Evolutionary conservation across 2,329 filamentous ascomycete genomes (phyloP).

Genomic region (Colletotrichum destructivum): DNA sequence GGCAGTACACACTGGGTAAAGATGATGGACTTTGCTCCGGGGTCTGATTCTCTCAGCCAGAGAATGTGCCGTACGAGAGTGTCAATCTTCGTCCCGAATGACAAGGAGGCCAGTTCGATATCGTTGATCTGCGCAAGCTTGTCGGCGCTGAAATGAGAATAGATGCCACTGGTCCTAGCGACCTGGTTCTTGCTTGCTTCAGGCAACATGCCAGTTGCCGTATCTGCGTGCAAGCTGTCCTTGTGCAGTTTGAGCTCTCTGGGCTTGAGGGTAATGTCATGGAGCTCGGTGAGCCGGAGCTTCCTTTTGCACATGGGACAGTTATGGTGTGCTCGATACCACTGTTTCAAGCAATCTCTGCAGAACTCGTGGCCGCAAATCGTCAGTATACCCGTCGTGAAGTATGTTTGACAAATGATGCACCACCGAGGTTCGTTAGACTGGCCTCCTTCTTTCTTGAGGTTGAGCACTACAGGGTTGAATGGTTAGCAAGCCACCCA

Average conservation of each 20-base stretch:
- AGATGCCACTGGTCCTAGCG: conserved; percentile 71
- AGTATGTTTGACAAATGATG: conserved; percentile 85
- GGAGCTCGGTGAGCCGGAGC: conserved; percentile 78
- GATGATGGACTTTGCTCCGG: conserved; percentile 91
- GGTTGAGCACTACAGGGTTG: conserved; percentile 61
- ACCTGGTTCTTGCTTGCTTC: conserved; percentile 10
- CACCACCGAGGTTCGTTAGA: conserved; percentile 79
- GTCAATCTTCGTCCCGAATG: conserved; percentile 93
- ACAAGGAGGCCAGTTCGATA: conserved; percentile 80
- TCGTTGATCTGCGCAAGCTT: conserved; percentile 86
- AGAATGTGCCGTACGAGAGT: conserved; percentile 85
- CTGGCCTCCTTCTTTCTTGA: conserved; percentile 72
- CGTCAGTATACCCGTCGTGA: conserved; percentile 85
- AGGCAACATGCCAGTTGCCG: conserved; percentile 34
- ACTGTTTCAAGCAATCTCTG: conserved; percentile 85
- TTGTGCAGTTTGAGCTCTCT: conserved; percentile 77
- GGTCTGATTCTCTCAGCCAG: conserved; percentile 87
- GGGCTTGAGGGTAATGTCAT: conserved; percentile 88
- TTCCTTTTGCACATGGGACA: conserved; percentile 88
- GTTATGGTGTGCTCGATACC: conserved; percentile 81
- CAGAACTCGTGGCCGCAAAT: conserved; percentile 95
- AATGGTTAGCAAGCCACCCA: background rate
- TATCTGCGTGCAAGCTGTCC: conserved; percentile 62
- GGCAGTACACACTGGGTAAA: conserved; percentile 79
- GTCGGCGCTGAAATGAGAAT: conserved; percentile 80